Conservation (phyloP, 176 grass and related monocot species). For the Eleusine indica region DNA sequence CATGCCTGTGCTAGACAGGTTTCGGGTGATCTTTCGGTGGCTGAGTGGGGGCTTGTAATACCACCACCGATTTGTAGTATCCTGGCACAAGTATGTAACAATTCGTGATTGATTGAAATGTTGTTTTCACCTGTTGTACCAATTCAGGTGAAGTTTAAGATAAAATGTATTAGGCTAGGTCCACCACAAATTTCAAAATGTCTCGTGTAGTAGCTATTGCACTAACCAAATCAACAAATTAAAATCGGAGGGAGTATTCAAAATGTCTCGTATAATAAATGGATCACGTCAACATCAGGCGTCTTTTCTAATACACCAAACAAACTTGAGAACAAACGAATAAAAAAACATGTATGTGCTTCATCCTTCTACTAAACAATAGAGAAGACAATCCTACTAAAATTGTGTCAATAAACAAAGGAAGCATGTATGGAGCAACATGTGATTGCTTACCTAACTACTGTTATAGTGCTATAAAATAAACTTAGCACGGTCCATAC, state of each 20-base stretch:
- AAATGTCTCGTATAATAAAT: background rate
- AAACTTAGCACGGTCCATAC: background rate
- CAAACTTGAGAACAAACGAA: background rate
- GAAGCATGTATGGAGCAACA: background rate
- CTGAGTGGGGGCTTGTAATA: too few species aligned
- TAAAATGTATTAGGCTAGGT: background rate
- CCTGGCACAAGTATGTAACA: too few species aligned
- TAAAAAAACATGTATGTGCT: background rate
- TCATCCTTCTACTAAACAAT: constrained; percentile 5
- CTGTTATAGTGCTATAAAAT: background rate
- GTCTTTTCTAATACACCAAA: background rate
- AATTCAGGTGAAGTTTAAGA: background rate
- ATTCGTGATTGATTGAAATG: background rate
- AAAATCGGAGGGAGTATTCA: background rate
- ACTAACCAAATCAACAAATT: too few species aligned
- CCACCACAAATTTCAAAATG: background rate
- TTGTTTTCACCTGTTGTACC: background rate
- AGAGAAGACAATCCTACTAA: constrained; percentile 7
- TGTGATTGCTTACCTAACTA: background rate
- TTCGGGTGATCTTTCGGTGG: too few species aligned
- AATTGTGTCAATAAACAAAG: constrained; percentile 7
- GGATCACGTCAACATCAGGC: constrained; percentile 21
- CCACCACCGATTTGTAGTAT: too few species aligned
- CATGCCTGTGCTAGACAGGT: too few species aligned
- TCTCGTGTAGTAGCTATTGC: too few species aligned